Evolutionary conservation across 345 rosid genomes (phyloP), one percentile per base, ranked within the genome.

Genomic region (Hevea brasiliensis): DNA sequence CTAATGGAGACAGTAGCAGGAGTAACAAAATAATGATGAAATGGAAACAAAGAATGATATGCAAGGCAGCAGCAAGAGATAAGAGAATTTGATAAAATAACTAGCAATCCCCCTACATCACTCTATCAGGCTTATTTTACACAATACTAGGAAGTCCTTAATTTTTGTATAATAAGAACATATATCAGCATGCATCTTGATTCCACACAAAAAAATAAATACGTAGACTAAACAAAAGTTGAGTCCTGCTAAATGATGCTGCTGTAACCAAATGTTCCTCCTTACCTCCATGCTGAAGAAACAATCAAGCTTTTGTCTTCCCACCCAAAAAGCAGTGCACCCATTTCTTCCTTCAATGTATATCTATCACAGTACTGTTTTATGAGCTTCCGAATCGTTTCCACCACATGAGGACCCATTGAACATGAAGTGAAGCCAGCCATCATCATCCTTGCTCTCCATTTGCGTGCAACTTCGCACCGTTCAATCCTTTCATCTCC

Each of bases 381-480:
- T 58, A 85, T 85, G 57, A 89, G 84, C 17, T 80, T 86, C 68
- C 66, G 82, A 29, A 92, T 84, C 70, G 47, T 84, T 69, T 77
- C 87, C 0, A 65, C 82, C 59, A 95, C 90, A 50, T 72, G 72
- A 27, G 79, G 54, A 74, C 92, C 84, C 89, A 94, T 85, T 12
- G 90, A 82, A 66, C 83, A 80, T n/a, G 96, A 73, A 41, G 62
- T 81, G 79, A 95, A 92, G 35, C 98, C 98, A 0, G 99, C 98
- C 99, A 92, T 95, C 78, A 11, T 85, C 97, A 95, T 90, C 81
- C 99, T 89, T 4, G 96, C 94, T 67, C 97, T 85, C 99, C 99
- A 95, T 80, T 92, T 92, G 61, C 97, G 96, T 0, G 98, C 98
- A 69, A 85, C 90, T 71, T 95, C 99, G 13, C 89, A 92, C 45